Evolutionary conservation across 352 stramenopile genomes (phyloP).

Genomic region (Pilasporangium apinafurcum): DNA sequence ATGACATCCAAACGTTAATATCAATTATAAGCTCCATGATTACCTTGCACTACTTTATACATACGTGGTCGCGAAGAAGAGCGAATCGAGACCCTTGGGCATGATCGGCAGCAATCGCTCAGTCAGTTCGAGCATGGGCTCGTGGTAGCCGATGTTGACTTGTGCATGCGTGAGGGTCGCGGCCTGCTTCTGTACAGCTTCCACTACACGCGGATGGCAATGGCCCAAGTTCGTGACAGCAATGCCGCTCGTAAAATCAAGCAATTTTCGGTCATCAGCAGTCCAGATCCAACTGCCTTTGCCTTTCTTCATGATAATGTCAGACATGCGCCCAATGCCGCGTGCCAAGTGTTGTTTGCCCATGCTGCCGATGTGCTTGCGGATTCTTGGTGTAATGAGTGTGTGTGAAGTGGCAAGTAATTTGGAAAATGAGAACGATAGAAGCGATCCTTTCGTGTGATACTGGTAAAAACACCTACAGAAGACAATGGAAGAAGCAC

Average conservation of each 20-base stretch:
- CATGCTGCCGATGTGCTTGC: no score
- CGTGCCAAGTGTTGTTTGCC: conserved; percentile 66
- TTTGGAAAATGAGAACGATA: no score
- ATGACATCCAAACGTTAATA: not conserved
- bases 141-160: conserved; percentile 91
- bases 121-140: conserved; percentile 88
- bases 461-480: no score
- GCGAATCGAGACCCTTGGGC: conserved; percentile 77
- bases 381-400: no score
- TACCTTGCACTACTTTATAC: not conserved
- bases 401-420: no score
- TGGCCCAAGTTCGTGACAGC: conserved; percentile 91
- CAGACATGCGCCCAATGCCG: conserved; percentile 78
- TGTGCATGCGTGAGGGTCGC: conserved; percentile 87
- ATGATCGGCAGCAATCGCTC: conserved; percentile 72
- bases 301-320: conserved; percentile 80
- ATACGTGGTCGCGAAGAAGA: conserved; percentile 86
- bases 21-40: not conserved
- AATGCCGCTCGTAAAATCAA: conserved; percentile 93
- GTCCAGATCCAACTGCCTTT: conserved; percentile 87
- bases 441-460: no score
- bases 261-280: conserved; percentile 77
- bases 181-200: conserved; percentile 87
- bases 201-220: conserved; percentile 88
- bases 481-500: no score